Evolutionary conservation across 345 rosid species (phyloP), one percentile per base, ranked within the genome.

Genomic region (Viola odorata): DNA sequence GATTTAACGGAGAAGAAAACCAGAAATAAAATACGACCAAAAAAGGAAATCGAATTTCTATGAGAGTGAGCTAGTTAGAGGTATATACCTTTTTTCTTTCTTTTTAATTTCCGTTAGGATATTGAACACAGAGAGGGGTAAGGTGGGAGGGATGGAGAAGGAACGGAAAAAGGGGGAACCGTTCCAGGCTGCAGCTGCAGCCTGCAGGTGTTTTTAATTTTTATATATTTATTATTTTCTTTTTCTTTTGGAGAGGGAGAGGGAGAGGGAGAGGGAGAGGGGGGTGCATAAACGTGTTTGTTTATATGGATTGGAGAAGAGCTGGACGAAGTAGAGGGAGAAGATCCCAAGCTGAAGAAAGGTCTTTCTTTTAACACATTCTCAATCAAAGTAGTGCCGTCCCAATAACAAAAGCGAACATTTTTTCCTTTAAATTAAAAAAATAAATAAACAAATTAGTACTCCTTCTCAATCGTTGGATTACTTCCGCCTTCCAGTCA

Each of bases 301-400:
- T 17, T 61, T 50, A 12, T 8, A 32, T 7, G 49, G 44, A 10
- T 8, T 38, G 1, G 48, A 6, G 7, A 12, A 9, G 3, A 5
- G 47, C 1, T 12, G 37, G 47, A 2, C 13, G 51, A 10, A 10
- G 32, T 13, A 10, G 41, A 39, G 36, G 59, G 14, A 55, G 59
- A n/a, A 55, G 59, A 55, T n/a, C 45, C 59, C 38, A 6, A 37
- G 45, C 8, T 38, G 7, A 39, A 16, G 37, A 17, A 39, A 4
- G 16, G n/a, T 17, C 7, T 0, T n/a, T 16, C 40, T 14, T 11
- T 9, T 41, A 6, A 54, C 7, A 32, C 41, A 12, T 32, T 5
- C 15, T n/a, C 11, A n/a, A 7, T 3, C 2, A 11, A 8, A 6
- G 61, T 1, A 61, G 70, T 41, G 80, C 80, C 76, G 69, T 62